phyloP scores from a whole-genome alignment of 768 basidiomycete genomes.

The Psilocybe sp. region DNA sequence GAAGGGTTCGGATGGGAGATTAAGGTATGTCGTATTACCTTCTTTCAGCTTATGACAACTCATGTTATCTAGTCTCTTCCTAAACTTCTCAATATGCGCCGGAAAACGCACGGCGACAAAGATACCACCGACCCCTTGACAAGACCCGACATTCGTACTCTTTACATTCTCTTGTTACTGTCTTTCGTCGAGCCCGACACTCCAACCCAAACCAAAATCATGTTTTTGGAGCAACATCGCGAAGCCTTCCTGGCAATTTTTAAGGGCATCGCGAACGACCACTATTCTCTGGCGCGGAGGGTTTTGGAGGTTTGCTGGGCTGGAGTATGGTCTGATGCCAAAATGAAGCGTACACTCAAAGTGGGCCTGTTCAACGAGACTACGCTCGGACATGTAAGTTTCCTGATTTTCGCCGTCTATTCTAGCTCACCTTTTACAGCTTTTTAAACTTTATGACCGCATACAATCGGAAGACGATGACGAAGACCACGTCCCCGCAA shows the following conservation, averaged over 20 bases:
- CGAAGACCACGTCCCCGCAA: conserved; percentile 61
- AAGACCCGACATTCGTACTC: conserved; percentile 77
- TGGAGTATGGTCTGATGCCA: conserved; percentile 72
- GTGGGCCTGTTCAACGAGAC: conserved; percentile 68
- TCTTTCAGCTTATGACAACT: conserved; percentile 1
- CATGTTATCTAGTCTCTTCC: conserved; percentile 47
- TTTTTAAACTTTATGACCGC: conserved; percentile 76
- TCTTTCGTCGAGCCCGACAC: conserved; percentile 60
- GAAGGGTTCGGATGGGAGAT: conserved; percentile 79
- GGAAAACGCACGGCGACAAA: conserved; percentile 47
- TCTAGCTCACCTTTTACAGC: conserved; percentile 30
- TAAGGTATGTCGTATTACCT: conserved; percentile 44
- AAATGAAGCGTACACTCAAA: conserved; percentile 69
- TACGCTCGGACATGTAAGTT: conserved; percentile 58
- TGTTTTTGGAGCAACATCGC: conserved; percentile 70
- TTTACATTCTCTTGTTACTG: conserved; percentile 69
- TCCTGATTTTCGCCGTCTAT: neutral
- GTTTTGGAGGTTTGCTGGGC: conserved; percentile 77
- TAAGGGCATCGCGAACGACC: conserved; percentile 67
- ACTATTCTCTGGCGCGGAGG: conserved; percentile 54
- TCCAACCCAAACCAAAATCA: conserved; percentile 50
- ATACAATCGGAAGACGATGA: conserved; percentile 43
- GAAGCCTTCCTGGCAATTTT: conserved; percentile 68
- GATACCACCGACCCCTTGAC: conserved; percentile 33
- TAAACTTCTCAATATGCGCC: conserved; percentile 68